Evolutionary conservation across 495 filamentous ascomycete species (phyloP).

Genomic region (Rhypophila decipiens): DNA sequence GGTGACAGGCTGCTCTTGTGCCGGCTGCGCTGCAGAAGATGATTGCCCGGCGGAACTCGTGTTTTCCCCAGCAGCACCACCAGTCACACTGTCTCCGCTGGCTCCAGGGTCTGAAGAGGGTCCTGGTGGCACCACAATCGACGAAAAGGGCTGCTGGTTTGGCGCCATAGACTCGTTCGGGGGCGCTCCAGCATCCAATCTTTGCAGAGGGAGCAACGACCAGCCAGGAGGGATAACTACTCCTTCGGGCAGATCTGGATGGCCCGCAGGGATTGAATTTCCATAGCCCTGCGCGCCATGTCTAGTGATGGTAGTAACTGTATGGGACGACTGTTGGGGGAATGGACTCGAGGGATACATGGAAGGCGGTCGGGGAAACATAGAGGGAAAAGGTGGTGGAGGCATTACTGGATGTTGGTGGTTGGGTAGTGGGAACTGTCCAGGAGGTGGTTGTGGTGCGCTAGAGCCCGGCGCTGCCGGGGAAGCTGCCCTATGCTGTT

Average conservation of each 20-base stretch:
- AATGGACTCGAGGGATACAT: constrained; percentile 10
- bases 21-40: background rate
- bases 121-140: background rate
- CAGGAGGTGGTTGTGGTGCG: background rate
- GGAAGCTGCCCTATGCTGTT: constrained; percentile 10
- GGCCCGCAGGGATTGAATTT: constrained; percentile 53
- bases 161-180: constrained; percentile 13
- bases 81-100: background rate
- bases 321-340: constrained; percentile 11
- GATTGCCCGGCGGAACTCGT: background rate
- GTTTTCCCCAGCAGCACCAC: background rate
- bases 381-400: background rate
- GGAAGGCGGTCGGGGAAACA: constrained; percentile 4
- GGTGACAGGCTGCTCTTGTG: constrained; percentile 5
- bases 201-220: constrained; percentile 63
- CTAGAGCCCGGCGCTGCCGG: constrained; percentile 8
- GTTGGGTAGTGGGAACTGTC: constrained; percentile 16
- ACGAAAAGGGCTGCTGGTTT: constrained; percentile 12
- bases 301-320: constrained; percentile 34
- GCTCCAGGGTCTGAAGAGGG: background rate
- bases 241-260: constrained; percentile 64
- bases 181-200: constrained; percentile 36
- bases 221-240: constrained; percentile 69
- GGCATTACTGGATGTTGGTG: constrained; percentile 11
- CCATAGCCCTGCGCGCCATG: constrained; percentile 34